These are phyloP conservation scores for Paraphoma sp. DNA, from an alignment of 2,329 filamentous ascomycete genomes.

Conservation along the genomic window DNA sequence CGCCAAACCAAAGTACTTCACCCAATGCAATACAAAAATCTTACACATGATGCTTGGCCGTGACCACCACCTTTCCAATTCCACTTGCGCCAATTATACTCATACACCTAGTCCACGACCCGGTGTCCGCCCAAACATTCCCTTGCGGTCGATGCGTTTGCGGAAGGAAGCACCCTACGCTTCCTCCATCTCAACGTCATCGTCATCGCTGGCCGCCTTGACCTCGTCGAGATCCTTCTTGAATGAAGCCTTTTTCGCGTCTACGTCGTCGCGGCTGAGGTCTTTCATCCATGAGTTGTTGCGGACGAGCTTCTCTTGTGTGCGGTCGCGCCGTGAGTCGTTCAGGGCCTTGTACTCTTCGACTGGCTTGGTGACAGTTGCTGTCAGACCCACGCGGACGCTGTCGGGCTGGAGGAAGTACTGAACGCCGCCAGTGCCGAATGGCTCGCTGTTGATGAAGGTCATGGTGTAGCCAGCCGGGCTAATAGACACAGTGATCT, in stretches of 20 bases:
- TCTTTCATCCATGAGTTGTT: slow-evolving; percentile 57
- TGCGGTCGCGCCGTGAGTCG: slow-evolving; percentile 43
- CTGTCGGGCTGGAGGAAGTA: slow-evolving; percentile 49
- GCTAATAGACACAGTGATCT: slow-evolving; percentile 53
- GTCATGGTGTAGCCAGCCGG: slow-evolving; percentile 52
- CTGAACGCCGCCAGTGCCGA: slow-evolving; percentile 44
- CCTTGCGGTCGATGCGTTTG: not conserved
- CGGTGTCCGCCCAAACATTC: not conserved
- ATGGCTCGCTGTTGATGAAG: slow-evolving; percentile 50
- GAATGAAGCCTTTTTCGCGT: slow-evolving; percentile 49
- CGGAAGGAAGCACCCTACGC: slow-evolving; percentile 9
- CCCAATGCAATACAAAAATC: not conserved
- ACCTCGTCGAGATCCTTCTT: slow-evolving; percentile 39
- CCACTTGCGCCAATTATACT: not conserved
- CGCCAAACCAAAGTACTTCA: not conserved
- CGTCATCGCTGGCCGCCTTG: slow-evolving; percentile 21
- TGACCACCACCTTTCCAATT: not conserved
- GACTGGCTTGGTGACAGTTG: slow-evolving; percentile 41
- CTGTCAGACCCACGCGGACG: slow-evolving; percentile 43
- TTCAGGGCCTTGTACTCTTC: slow-evolving; percentile 39
- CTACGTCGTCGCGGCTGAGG: slow-evolving; percentile 54
- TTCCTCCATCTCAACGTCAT: slow-evolving; percentile 44
- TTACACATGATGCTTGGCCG: not conserved
- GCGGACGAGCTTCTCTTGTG: slow-evolving; percentile 51
- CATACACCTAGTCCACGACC: not conserved